Conservation (phyloP, 305 asterid genomes). For the Plantago coronopus region DNA sequence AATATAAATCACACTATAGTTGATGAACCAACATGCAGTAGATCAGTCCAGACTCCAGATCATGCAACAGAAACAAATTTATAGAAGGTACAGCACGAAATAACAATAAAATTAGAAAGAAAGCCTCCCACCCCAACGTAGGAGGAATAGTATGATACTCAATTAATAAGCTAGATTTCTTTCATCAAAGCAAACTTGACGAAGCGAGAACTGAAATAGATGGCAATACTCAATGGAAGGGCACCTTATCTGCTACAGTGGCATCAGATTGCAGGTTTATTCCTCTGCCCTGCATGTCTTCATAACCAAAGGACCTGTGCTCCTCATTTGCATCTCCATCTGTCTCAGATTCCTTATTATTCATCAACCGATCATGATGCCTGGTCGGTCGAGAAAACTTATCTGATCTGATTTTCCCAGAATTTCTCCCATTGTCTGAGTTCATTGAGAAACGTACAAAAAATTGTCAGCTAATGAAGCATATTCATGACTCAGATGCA, state of each 20-base stretch:
- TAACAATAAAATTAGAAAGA: too few species aligned
- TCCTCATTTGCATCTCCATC: constrained; percentile 34
- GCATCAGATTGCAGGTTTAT: constrained; percentile 31
- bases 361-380: constrained; percentile 34
- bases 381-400: constrained; percentile 33
- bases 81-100: too few species aligned
- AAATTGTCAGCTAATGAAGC: constrained; percentile 18
- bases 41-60: too few species aligned
- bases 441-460: constrained; percentile 23
- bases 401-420: constrained; percentile 30
- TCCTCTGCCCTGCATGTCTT: constrained; percentile 42
- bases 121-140: too few species aligned
- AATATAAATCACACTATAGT: too few species aligned
- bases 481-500: neutral
- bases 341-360: constrained; percentile 35
- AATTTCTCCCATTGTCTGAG: constrained; percentile 34
- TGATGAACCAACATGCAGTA: too few species aligned
- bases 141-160: neutral
- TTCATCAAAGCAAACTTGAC: neutral
- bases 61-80: too few species aligned
- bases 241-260: constrained; percentile 54
- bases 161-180: constrained; percentile 3
- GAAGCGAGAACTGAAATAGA: constrained; percentile 9
- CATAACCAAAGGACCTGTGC: constrained; percentile 26
- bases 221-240: neutral